A percentile compares a stretch with the other conserved stretches of the same genome.
Evolutionary conservation across 2,329 filamentous ascomycete species (phyloP).

Genomic region (Chalara sp.): DNA sequence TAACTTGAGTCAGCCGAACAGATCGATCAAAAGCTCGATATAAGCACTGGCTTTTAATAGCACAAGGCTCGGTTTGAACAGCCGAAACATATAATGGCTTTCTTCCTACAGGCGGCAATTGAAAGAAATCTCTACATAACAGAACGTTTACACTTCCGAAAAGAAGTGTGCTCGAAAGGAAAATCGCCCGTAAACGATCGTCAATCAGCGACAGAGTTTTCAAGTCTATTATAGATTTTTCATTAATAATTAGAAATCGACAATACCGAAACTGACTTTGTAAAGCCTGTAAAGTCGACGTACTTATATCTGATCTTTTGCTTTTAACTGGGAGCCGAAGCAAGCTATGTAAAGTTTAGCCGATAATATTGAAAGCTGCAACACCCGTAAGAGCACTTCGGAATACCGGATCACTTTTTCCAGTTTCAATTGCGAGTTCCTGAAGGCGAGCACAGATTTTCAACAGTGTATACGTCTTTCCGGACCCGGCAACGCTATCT

Average conservation of each 20-base stretch:
- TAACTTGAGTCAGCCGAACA: conserved; percentile 2
- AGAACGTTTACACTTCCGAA: conserved; percentile 8
- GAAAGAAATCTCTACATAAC: conserved; percentile 9
- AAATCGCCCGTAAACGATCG: background rate
- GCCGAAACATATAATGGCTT: background rate
- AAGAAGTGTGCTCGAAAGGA: conserved; percentile 5
- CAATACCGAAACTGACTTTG: background rate
- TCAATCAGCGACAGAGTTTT: background rate
- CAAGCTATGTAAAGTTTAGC: background rate
- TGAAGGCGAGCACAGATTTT: background rate
- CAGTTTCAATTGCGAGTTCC: background rate
- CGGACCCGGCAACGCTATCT: background rate
- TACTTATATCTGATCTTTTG: background rate
- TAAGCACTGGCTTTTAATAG: conserved; percentile 1
- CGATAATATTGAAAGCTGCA: background rate
- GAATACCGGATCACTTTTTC: background rate
- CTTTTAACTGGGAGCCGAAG: background rate
- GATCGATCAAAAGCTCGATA: conserved; percentile 1
- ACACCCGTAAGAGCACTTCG: background rate
- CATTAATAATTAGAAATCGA: background rate
- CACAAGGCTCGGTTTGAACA: background rate
- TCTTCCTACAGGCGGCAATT: conserved; percentile 6
- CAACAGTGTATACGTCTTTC: background rate
- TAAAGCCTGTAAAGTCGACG: background rate
- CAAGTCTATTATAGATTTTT: background rate